A percentile compares a stretch with the other conserved stretches of the same genome.
Evolutionary conservation across 495 filamentous ascomycete species (phyloP).

Genomic region (Usnea hakonensis): DNA sequence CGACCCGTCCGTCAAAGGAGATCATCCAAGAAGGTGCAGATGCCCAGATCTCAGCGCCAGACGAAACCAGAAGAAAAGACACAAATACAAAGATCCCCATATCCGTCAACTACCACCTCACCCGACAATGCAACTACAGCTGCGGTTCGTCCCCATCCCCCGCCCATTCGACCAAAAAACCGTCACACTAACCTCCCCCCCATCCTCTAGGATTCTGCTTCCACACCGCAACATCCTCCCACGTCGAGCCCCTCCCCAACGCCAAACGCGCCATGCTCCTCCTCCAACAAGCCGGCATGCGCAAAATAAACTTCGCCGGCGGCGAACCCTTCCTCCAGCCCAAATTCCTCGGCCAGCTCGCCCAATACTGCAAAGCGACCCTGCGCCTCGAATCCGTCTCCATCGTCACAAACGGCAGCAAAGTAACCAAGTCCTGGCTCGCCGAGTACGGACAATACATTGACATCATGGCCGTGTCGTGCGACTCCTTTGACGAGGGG

Average conservation of each 20-base stretch:
- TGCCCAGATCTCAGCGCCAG: neutral
- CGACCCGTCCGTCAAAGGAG: neutral
- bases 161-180: neutral
- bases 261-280: constrained; percentile 41
- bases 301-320: constrained; percentile 53
- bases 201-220: constrained; percentile 42
- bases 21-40: neutral
- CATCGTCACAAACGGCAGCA: constrained; percentile 49
- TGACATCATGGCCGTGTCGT: constrained; percentile 49
- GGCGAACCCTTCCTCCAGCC: constrained; percentile 54
- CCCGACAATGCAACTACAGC: constrained; percentile 43
- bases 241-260: constrained; percentile 31
- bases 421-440: constrained; percentile 40
- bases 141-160: constrained; percentile 24
- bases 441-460: constrained; percentile 35
- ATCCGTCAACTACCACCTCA: constrained; percentile 45
- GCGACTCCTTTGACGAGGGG: constrained; percentile 48
- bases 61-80: neutral
- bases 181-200: neutral
- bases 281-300: constrained; percentile 46
- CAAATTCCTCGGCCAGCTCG: constrained; percentile 37
- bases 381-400: constrained; percentile 44
- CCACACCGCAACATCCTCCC: constrained; percentile 45
- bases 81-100: constrained; percentile 23
- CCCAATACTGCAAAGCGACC: constrained; percentile 44